Percentiles rank a stretch among this genome's conserved stretches.
These are phyloP conservation scores for Ceratopteris richardii DNA, from an alignment of 75 land plant genomes.

Conservation along the genomic window DNA sequence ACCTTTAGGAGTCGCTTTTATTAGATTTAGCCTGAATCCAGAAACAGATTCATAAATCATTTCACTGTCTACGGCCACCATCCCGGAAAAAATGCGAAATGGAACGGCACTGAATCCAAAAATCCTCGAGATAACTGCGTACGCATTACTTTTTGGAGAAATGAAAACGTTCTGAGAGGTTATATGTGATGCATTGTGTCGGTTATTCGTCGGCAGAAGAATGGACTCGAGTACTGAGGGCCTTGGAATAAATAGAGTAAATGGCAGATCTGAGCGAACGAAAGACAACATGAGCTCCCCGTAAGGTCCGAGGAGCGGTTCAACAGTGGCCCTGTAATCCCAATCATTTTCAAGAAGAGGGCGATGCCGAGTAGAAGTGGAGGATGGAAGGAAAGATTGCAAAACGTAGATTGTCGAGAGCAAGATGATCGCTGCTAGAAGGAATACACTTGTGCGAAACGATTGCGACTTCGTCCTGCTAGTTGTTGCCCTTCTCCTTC, in stretches of 20 bases:
- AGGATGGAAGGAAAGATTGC: too few species aligned
- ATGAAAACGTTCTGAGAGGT: background rate
- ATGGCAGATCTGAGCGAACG: conserved; percentile 60
- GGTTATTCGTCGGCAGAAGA: background rate
- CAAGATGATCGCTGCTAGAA: too few species aligned
- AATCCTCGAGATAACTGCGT: conserved; percentile 49
- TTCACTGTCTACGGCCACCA: conserved; percentile 23
- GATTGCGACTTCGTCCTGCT: conserved; percentile 7
- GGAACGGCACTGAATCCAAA: conserved; percentile 60
- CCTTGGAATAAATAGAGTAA: conserved; percentile 74
- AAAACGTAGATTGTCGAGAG: too few species aligned
- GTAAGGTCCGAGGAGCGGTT: conserved; percentile 1
- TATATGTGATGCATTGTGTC: background rate
- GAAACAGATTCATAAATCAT: conserved; percentile 34
- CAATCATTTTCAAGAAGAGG: too few species aligned
- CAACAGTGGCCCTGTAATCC: too few species aligned
- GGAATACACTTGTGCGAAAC: background rate
- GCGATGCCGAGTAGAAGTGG: too few species aligned
- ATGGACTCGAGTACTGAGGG: conserved; percentile 23
- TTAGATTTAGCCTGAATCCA: conserved; percentile 33
- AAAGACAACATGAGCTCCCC: conserved; percentile 63
- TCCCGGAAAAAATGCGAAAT: conserved; percentile 16
- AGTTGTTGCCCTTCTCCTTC: background rate
- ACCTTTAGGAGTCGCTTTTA: conserved; percentile 21
- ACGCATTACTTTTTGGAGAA: background rate